Evolutionary conservation across 2,329 filamentous ascomycete species (phyloP), one percentile per base, ranked within the genome.

Genomic region (Penicillium sp.): DNA sequence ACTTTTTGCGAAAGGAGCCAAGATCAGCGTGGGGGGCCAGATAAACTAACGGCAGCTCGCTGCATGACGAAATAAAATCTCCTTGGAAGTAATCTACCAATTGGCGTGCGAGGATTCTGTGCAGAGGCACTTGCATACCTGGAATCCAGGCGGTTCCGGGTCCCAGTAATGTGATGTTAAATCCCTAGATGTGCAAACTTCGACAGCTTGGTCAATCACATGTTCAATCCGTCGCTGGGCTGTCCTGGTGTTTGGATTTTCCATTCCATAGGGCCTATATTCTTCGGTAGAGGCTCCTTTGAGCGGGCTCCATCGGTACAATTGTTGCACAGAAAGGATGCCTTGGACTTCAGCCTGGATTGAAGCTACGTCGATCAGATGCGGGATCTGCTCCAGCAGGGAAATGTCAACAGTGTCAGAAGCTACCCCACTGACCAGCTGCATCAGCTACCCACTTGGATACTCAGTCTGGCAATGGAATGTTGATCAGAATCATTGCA

Each of bases 11-110:
- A 29, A 40, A 9, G 16, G n/a, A 34, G 32, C 8, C 21, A 39
- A 11, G 47, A 44, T 50, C 22, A n/a, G 18, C 42, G 27, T n/a
- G 5, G 42, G n/a, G 38, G 27, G 14, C 11, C 5, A 46, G 49
- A 54, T 55, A 52, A 47, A 34, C 45, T 53, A 53, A 29, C 14
- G 43, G 24, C 47, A 48, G 49, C 49, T 55, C 44, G 16, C 14
- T 32, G n/a, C 40, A 61, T 60, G 58, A 62, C 51, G 55, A 56
- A 58, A 51, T 21, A 52, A 38, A 40, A 45, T 47, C 22, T 55
- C 38, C 40, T 36, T 49, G 24, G 50, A 16, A 21, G 36, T 14
- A 21, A 42, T 43, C 16, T 49, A 27, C 32, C 31, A 38, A 47
- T 50, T 7, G 32, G 21, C 32, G 34, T 43, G 31, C 40, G 13